Base-by-base conservation (phyloP, 768 basidiomycete genomes). In the Phaeotremella fagi region DNA sequence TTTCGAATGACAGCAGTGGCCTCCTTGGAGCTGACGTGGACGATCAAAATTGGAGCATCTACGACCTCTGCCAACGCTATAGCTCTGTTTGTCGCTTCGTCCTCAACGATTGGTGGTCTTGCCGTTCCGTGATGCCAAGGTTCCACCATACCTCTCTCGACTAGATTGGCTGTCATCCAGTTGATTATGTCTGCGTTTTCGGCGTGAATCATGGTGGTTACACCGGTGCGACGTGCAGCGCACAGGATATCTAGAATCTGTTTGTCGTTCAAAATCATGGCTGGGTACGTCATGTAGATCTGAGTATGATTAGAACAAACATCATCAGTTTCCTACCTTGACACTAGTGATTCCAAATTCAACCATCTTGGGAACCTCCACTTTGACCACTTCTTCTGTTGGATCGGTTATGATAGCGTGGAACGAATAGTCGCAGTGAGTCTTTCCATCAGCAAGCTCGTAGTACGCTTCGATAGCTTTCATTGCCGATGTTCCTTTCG, bases 331-430 rank as follows among this genome's bases (percentile, higher is more conserved):
- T 58, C 57, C 49, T 54, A 61, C 63, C 60, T 77, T 76, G 47
- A 76, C 60, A 45, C 59, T 63, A 9, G 75, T 72, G 49, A 77
- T 71, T 3, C 75, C 75, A 37, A 67, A 61, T 27, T 69, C 64
- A 48, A 77, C 66, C 55, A 77, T 63, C 45, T 59, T 52, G 2
- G 75, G 71, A 15, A 77, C 53, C 60, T 77, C 75, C 26, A 52
- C 60, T 22, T 72, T 57, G 55, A 77, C 69, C 44, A 72, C 66
- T 42, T 70, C 55, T 36, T 73, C 60, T 16, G 52, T 68, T 4
- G 75, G 75, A 46, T 75, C 67, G 29, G 75, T 75, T 37, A 76
- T 63, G 45, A 77, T 77, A 26, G 72, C 63, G 42, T 77, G 75
- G 52, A 68, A 76, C 4, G 53, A 53, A 45, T 75, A 75, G 54